A percentile compares a stretch with the other conserved stretches of the same genome.
phyloP scores from a whole-genome alignment of 805 yeast genomes.

The Grigorovia yakushimaensis region DNA sequence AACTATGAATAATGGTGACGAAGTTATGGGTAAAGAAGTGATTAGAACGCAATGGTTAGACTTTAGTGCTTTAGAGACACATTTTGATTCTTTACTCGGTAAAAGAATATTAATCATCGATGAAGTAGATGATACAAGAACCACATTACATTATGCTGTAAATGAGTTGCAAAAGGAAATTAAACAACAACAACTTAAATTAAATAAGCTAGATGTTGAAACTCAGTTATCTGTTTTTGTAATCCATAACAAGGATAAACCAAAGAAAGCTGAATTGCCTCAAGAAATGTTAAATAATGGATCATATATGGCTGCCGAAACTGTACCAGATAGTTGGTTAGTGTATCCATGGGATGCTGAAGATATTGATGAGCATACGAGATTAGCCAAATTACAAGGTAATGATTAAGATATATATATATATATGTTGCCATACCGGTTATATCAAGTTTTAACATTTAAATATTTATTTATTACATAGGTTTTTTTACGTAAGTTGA shows the following conservation, averaged over 20 bases:
- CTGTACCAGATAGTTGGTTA: constrained; percentile 72
- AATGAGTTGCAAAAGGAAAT: constrained; percentile 57
- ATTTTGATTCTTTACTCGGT: constrained; percentile 69
- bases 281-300: constrained; percentile 50
- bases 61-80: constrained; percentile 58
- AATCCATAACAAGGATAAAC: constrained; percentile 74
- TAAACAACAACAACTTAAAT: constrained; percentile 44
- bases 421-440: no score
- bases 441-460: no score
- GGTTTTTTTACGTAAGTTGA: no score
- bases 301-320: constrained; percentile 62
- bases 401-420: constrained; percentile 31
- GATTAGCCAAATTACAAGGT: constrained; percentile 56
- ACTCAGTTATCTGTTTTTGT: constrained; percentile 72
- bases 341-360: constrained; percentile 87
- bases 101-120: constrained; percentile 76
- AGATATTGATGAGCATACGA: constrained; percentile 72
- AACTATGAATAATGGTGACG: constrained; percentile 38
- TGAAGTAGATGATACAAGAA: constrained; percentile 88
- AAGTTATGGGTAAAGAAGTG: constrained; percentile 65
- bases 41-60: constrained; percentile 87
- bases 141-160: constrained; percentile 78
- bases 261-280: constrained; percentile 68
- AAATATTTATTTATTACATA: no score
- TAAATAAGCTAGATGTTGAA: constrained; percentile 48